Conservation (phyloP, 345 rosid genomes). For the Streptanthus diversifolius region DNA sequence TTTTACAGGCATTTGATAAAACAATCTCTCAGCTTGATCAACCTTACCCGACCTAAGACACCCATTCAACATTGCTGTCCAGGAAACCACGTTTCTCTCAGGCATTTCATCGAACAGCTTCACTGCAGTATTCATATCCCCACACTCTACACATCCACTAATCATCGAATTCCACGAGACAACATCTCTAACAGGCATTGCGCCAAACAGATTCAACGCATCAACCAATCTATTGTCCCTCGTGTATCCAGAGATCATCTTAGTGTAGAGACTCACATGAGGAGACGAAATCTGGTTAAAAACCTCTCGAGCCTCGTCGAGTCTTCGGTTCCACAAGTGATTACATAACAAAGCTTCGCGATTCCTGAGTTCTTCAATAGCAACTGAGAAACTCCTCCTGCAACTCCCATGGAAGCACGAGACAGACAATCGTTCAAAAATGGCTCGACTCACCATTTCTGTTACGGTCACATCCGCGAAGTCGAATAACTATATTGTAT, state of each 20-base stretch:
- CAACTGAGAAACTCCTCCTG: background rate
- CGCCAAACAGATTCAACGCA: slow-evolving; percentile 49
- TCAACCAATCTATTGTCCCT: slow-evolving; percentile 37
- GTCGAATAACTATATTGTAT: background rate
- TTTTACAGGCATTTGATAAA: slow-evolving; percentile 52
- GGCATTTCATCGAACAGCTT: slow-evolving; percentile 69
- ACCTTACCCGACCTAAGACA: slow-evolving; percentile 50
- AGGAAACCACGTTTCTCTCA: slow-evolving; percentile 56
- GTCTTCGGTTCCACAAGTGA: slow-evolving; percentile 39
- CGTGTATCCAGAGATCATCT: slow-evolving; percentile 48
- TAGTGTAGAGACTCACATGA: slow-evolving; percentile 46
- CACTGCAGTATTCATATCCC: slow-evolving; percentile 41
- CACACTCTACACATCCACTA: slow-evolving; percentile 60
- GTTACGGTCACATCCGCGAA: background rate
- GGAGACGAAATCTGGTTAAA: slow-evolving; percentile 44
- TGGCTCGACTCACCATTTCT: slow-evolving; percentile 31
- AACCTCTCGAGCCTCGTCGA: slow-evolving; percentile 43
- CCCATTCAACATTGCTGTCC: slow-evolving; percentile 73
- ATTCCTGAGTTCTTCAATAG: slow-evolving; percentile 13
- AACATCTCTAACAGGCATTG: slow-evolving; percentile 51
- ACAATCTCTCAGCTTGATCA: slow-evolving; percentile 51
- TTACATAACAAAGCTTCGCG: slow-evolving; percentile 37
- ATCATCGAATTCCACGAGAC: slow-evolving; percentile 71
- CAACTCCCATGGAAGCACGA: background rate
- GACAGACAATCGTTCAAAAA: slow-evolving; percentile 17